Base-by-base conservation (phyloP, 108 stramenopile species). In the Cyclotella cryptica region DNA sequence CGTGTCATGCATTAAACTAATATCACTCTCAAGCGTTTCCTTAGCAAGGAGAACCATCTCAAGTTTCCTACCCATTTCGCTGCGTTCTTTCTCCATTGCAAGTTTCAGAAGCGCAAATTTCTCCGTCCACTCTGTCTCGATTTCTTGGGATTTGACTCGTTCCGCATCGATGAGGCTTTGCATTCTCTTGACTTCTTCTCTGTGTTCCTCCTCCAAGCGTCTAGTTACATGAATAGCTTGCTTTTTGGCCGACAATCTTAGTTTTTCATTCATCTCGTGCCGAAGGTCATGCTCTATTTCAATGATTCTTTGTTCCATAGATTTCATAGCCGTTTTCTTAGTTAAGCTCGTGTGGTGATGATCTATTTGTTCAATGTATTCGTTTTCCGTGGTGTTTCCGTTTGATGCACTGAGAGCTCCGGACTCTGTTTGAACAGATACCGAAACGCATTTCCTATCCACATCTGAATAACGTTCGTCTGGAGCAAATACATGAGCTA, bases 231-330 rank as follows among this genome's bases (percentile, higher is more conserved):
- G 35, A 41, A 78, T 66, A 0, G 77, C 77, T 13, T 84, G 83
- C 26, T 73, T 73, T 41, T 84, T 84, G 42, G 72, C 83, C 0
- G 83, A 84, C 10, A 84, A 19, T 6, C 62, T 40, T n/a, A 84
- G 46, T 39, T 78, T 77, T 24, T 63, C 72, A 26, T 78, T 74
- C 72, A 84, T 74, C 47, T 84, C 83, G 21, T 77, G 19, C 22
- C 67, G 44, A 67, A 84, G 67, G 27, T 73, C 72, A 29, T 60
- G 53, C 64, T 77, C 71, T 24, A 84, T 78, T 57, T 58, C 69
- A 47, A 66, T 39, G 43, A 83, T 18, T 22, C 71, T 43, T 29
- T 57, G 27, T 24, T 83, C 81, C 13, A 72, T 63, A 6, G 68
- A 65, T 43, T 61, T 68, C 2, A n/a, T 46, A 40, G 21, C 19